Percentiles rank a stretch among this genome's conserved stretches.
Evolutionary conservation across 768 basidiomycete genomes (phyloP).

Genomic region (Leucosporidium creatinivorum): DNA sequence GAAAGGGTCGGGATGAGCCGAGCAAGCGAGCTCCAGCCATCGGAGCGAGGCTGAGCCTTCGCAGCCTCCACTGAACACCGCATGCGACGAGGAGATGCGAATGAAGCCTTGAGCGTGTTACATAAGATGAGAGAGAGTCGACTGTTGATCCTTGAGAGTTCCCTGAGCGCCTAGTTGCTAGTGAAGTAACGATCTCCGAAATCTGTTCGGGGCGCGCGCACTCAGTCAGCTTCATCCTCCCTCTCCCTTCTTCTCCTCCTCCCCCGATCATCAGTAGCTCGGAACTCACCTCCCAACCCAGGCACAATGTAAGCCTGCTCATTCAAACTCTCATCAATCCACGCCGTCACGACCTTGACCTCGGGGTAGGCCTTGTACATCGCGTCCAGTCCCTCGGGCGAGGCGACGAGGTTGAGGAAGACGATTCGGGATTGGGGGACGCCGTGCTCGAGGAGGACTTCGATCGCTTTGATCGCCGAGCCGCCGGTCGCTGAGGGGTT

Average conservation of each 20-base stretch:
- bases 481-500: constrained; percentile 71
- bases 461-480: constrained; percentile 94
- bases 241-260: not conserved
- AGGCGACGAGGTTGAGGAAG: constrained; percentile 39
- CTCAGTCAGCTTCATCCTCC: not conserved
- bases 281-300: constrained; percentile 23
- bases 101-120: too few species aligned
- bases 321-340: constrained; percentile 37
- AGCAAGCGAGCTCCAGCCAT: too few species aligned
- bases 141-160: not conserved
- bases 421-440: constrained; percentile 74
- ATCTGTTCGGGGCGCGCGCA: not conserved
- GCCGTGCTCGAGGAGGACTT: constrained; percentile 81
- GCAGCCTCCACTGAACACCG: too few species aligned
- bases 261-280: too few species aligned
- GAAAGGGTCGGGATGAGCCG: too few species aligned
- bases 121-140: too few species aligned
- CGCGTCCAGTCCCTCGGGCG: constrained; percentile 36
- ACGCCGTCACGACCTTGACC: constrained; percentile 37
- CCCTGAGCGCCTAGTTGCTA: not conserved
- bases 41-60: too few species aligned
- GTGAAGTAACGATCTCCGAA: constrained; percentile 31
- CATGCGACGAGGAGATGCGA: too few species aligned
- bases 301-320: constrained; percentile 36
- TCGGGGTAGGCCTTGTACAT: constrained; percentile 32